Percentiles rank a stretch among this genome's conserved stretches.
These are phyloP conservation scores for Blastobotrys attinorum DNA, from an alignment of 805 yeast species.

Conservation along the genomic window DNA sequence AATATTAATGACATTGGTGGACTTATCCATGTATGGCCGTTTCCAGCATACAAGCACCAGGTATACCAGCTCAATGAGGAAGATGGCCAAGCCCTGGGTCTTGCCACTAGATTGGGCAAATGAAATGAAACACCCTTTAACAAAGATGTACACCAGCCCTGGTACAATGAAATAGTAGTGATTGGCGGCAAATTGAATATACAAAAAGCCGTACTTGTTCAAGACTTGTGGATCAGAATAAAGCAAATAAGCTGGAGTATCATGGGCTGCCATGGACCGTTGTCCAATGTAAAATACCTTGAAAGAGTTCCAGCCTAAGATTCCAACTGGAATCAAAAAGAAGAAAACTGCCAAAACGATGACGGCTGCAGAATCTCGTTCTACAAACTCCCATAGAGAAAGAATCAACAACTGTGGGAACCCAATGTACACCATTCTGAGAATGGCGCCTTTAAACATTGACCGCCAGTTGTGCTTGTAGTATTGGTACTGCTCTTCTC, in stretches of 20 bases:
- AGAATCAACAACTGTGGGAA: constrained; percentile 73
- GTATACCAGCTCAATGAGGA: constrained; percentile 67
- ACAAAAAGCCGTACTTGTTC: constrained; percentile 78
- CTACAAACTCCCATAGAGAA: constrained; percentile 81
- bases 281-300: constrained; percentile 59
- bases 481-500: constrained; percentile 37
- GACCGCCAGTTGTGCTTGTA: constrained; percentile 49
- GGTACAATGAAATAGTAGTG: constrained; percentile 80
- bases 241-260: constrained; percentile 80
- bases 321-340: constrained; percentile 49
- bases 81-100: constrained; percentile 69
- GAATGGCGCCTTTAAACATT: constrained; percentile 68
- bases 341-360: constrained; percentile 72
- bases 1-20: constrained; percentile 73
- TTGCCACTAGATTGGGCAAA: constrained; percentile 76
- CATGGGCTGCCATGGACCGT: constrained; percentile 47
- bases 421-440: constrained; percentile 76
- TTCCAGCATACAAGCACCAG: constrained; percentile 53
- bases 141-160: constrained; percentile 48
- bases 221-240: constrained; percentile 70
- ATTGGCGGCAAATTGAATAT: constrained; percentile 78
- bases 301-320: constrained; percentile 58
- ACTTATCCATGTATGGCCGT: constrained; percentile 73
- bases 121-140: constrained; percentile 67
- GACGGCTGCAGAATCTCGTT: constrained; percentile 80